Percentiles rank a stretch among this genome's conserved stretches.
Evolutionary conservation across 345 rosid species (phyloP).

Genomic region (rapeseed (Brassica napus)): DNA sequence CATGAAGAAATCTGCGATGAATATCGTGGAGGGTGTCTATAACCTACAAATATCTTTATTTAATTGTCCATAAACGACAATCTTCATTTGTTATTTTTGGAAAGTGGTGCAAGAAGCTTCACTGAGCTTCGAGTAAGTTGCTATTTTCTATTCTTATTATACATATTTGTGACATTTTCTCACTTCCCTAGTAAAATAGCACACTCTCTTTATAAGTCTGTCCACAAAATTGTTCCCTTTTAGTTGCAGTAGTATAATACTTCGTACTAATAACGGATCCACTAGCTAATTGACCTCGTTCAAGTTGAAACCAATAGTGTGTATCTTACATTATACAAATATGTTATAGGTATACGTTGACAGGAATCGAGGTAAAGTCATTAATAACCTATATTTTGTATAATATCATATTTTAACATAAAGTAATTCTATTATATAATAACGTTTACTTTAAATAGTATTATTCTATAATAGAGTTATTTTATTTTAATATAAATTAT

Average conservation of each 20-base stretch:
- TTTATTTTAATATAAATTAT: too few relatives aligned
- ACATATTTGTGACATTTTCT: constrained; percentile 19
- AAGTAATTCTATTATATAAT: too few relatives aligned
- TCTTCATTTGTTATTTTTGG: constrained; percentile 34
- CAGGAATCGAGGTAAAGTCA: constrained; percentile 6
- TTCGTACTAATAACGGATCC: not conserved
- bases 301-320: constrained; percentile 28
- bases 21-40: constrained; percentile 28
- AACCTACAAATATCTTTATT: constrained; percentile 30
- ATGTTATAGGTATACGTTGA: constrained; percentile 4
- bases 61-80: constrained; percentile 25
- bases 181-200: constrained; percentile 28
- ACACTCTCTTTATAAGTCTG: not conserved
- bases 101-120: constrained; percentile 39
- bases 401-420: too few relatives aligned
- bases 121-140: constrained; percentile 35
- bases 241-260: not conserved
- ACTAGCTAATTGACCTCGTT: constrained; percentile 8
- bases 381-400: not conserved
- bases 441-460: too few relatives aligned
- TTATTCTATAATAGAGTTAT: too few relatives aligned
- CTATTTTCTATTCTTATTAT: constrained; percentile 18
- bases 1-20: constrained; percentile 11
- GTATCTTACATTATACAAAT: constrained; percentile 14
- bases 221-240: constrained; percentile 5